These are phyloP conservation scores for Neurospora africana DNA, from an alignment of 495 filamentous ascomycete genomes.

Conservation along the genomic window DNA sequence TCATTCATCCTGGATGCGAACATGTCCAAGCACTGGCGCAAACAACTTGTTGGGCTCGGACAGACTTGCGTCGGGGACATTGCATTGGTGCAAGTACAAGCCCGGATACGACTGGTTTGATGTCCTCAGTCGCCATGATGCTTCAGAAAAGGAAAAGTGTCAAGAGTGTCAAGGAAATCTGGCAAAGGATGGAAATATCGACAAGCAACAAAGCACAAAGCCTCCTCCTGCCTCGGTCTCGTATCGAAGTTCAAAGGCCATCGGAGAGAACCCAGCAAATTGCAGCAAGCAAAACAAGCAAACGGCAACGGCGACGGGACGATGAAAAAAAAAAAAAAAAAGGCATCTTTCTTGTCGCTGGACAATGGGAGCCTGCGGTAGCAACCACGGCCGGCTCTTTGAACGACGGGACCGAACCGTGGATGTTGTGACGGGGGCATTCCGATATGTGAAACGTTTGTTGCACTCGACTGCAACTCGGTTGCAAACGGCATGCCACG, in stretches of 20 bases:
- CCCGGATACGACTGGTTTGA: background rate
- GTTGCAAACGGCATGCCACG: slow-evolving; percentile 6
- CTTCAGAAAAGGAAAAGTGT: background rate
- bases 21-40: background rate
- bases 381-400: background rate
- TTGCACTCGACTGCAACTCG: slow-evolving; percentile 7
- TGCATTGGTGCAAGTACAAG: background rate
- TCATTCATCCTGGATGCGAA: background rate
- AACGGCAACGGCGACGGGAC: background rate
- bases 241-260: background rate
- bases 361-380: background rate
- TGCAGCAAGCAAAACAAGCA: background rate
- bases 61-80: background rate
- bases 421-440: background rate
- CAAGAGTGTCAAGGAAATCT: background rate
- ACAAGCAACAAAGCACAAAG: background rate
- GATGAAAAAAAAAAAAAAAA: slow-evolving; percentile 6
- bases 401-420: background rate
- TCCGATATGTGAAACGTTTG: slow-evolving; percentile 6
- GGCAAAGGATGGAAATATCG: background rate
- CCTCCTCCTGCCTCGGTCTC: background rate
- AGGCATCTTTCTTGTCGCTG: background rate
- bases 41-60: background rate
- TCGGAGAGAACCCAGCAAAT: background rate
- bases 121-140: background rate